Evolutionary conservation across 371 early-diverging fungal species (phyloP).

Genomic region (Mucor saturninus): DNA sequence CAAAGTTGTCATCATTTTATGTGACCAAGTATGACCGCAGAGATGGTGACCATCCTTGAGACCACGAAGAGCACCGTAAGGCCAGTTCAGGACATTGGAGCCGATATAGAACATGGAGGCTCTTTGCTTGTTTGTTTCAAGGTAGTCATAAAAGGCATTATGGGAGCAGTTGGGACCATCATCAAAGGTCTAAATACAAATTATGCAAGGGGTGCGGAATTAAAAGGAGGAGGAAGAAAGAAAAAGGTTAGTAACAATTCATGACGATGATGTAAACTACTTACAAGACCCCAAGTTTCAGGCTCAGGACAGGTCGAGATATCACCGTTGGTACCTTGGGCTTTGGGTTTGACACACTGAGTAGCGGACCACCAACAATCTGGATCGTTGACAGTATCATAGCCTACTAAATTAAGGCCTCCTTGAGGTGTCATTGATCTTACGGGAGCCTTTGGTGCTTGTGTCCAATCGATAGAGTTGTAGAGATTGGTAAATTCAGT

Average conservation of each 20-base stretch:
- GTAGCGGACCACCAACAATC: conserved; percentile 58
- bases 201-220: conserved; percentile 3
- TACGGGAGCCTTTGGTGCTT: conserved; percentile 37
- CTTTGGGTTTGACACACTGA: conserved; percentile 46
- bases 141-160: conserved; percentile 54
- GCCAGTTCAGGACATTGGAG: conserved; percentile 56
- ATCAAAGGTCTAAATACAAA: conserved; percentile 49
- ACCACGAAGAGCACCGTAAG: conserved; percentile 57
- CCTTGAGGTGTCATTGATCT: conserved; percentile 28
- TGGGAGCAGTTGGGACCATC: conserved; percentile 59
- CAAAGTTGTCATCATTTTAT: conserved; percentile 56
- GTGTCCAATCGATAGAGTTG: conserved; percentile 46
- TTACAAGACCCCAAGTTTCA: conserved; percentile 48
- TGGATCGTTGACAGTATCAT: conserved; percentile 45
- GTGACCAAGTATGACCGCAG: conserved; percentile 62
- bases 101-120: conserved; percentile 63
- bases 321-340: conserved; percentile 39
- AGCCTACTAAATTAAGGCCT: conserved; percentile 27
- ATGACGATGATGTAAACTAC: conserved; percentile 7
- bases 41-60: conserved; percentile 55
- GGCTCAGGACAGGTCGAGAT: conserved; percentile 47
- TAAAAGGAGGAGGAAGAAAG: background rate
- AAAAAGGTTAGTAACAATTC: conserved; percentile 11
- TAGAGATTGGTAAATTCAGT: conserved; percentile 27
- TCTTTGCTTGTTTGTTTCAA: conserved; percentile 50